phyloP scores from a whole-genome alignment of 129 eudicot genomes.

The Tagetes erecta region DNA sequence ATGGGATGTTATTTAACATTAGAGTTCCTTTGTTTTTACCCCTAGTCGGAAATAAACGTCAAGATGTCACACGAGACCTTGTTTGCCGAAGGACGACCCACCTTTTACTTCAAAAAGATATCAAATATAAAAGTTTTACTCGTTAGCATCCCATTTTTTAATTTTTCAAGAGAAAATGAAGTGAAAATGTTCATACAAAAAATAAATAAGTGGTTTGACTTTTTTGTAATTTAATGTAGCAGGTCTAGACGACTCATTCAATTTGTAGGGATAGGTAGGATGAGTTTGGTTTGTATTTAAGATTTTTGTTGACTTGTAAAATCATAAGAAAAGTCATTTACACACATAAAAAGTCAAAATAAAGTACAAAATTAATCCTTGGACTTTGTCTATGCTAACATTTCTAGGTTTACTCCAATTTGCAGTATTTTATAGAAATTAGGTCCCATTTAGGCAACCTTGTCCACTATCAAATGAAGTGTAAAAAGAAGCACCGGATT shows the following conservation, averaged over 20 bases:
- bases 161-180: not conserved
- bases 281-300: not conserved
- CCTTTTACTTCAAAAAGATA: not conserved
- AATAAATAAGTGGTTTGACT: not conserved
- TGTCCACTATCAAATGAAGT: no score
- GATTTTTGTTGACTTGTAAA: not conserved
- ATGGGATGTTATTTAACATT: no score
- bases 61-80: no score
- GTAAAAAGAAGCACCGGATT: no score
- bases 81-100: no score
- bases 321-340: not conserved
- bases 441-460: no score
- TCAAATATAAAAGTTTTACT: not conserved
- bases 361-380: not conserved
- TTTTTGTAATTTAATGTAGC: not conserved
- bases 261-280: not conserved
- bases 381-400: not conserved
- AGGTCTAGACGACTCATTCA: not conserved
- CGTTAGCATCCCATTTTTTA: not conserved
- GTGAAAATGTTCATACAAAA: not conserved
- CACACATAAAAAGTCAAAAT: not conserved
- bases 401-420: not conserved
- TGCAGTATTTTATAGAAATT: no score
- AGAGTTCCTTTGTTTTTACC: no score
- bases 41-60: no score